These are phyloP conservation scores for Penicillium sp. DNA, from an alignment of 2,329 filamentous ascomycete genomes.

Conservation along the genomic window DNA sequence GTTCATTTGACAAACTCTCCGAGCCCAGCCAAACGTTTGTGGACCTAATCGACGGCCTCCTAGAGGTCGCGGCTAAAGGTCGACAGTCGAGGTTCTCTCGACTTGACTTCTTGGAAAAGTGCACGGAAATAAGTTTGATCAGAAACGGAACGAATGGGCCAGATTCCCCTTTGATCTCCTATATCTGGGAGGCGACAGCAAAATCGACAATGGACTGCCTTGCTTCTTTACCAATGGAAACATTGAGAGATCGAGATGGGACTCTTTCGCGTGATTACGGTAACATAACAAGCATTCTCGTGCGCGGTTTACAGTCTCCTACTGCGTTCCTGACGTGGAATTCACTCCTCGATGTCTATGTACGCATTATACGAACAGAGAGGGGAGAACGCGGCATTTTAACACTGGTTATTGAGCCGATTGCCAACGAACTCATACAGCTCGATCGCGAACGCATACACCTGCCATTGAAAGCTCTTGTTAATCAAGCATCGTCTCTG, in stretches of 20 bases:
- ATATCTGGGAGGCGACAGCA: slow-evolving; percentile 36
- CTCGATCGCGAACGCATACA: slow-evolving; percentile 25
- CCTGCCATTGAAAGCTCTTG: slow-evolving; percentile 33
- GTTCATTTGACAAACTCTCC: slow-evolving; percentile 17
- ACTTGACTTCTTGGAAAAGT: slow-evolving; percentile 37
- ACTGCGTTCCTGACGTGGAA: slow-evolving; percentile 36
- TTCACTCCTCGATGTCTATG: slow-evolving; percentile 55
- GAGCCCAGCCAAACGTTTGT: slow-evolving; percentile 25
- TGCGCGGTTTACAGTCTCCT: slow-evolving; percentile 49
- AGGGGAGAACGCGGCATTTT: slow-evolving; percentile 65
- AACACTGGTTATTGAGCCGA: slow-evolving; percentile 65
- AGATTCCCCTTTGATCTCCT: slow-evolving; percentile 18
- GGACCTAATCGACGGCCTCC: slow-evolving; percentile 25
- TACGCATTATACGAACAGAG: slow-evolving; percentile 56
- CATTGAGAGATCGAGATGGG: slow-evolving; percentile 43
- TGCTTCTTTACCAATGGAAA: slow-evolving; percentile 36
- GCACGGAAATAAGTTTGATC: slow-evolving; percentile 25
- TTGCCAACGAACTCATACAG: slow-evolving; percentile 54
- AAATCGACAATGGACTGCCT: slow-evolving; percentile 34
- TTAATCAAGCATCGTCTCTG: slow-evolving; percentile 34
- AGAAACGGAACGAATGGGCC: slow-evolving; percentile 12
- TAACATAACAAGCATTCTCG: slow-evolving; percentile 64
- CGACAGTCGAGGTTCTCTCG: slow-evolving; percentile 32
- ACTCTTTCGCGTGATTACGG: slow-evolving; percentile 65
- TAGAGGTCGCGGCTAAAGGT: slow-evolving; percentile 32